phyloP scores from a whole-genome alignment of 2,329 filamentous ascomycete genomes.

The Rhynchosporium secalis region DNA sequence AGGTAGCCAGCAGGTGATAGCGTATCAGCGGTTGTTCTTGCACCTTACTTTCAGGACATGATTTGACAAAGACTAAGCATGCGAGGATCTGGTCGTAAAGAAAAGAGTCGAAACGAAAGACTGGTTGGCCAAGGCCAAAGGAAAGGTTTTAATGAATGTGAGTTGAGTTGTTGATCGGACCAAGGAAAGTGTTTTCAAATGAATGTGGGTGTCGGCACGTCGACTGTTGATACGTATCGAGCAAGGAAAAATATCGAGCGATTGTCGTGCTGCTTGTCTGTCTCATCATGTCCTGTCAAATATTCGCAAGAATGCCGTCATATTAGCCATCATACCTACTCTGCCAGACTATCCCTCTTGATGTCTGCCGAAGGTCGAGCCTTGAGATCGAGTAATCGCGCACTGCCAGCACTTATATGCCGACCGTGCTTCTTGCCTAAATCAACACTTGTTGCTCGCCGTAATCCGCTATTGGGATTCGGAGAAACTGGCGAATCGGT shows the following conservation, averaged over 20 bases:
- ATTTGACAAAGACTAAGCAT: conserved; percentile 27
- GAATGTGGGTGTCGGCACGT: conserved; percentile 37
- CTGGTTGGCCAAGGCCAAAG: conserved; percentile 31
- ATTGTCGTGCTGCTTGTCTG: conserved; percentile 38
- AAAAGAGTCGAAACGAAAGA: conserved; percentile 26
- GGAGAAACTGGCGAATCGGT: conserved; percentile 22
- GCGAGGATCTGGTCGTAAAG: conserved; percentile 16
- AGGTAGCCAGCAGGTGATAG: not conserved
- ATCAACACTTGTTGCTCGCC: conserved; percentile 71
- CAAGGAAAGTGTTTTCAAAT: conserved; percentile 36
- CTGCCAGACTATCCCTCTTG: conserved; percentile 19
- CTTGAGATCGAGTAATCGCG: conserved; percentile 69
- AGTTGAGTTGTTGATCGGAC: conserved; percentile 20
- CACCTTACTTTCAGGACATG: conserved; percentile 17
- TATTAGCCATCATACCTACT: conserved; percentile 16
- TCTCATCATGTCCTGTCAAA: conserved; percentile 18
- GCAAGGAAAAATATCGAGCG: conserved; percentile 35
- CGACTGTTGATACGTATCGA: conserved; percentile 28
- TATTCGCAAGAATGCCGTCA: not conserved
- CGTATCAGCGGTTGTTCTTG: not conserved
- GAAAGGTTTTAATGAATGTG: conserved; percentile 40
- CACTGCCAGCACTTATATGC: conserved; percentile 76
- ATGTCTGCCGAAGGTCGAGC: conserved; percentile 55
- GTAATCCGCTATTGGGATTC: conserved; percentile 40
- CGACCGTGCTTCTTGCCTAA: conserved; percentile 61